These are phyloP conservation scores for Boehmeria nivea DNA, from an alignment of 306 rosid species.

Conservation along the genomic window DNA sequence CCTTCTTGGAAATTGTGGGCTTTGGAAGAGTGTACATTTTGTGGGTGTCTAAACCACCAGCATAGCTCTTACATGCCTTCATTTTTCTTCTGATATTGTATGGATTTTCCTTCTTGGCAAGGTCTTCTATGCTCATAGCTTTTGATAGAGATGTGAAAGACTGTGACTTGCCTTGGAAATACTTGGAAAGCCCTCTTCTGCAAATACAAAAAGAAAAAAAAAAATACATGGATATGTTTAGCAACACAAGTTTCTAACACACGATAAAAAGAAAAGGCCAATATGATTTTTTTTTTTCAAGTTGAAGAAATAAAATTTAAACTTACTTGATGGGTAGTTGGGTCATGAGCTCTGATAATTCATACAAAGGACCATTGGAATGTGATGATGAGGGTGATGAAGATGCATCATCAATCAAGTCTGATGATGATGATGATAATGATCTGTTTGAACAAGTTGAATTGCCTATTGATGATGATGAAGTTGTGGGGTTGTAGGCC, in stretches of 20 bases:
- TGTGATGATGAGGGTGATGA: slow-evolving; percentile 23
- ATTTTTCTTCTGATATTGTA: slow-evolving; percentile 21
- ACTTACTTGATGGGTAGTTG: slow-evolving; percentile 49
- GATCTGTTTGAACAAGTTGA: slow-evolving; percentile 21
- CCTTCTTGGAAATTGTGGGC: slow-evolving; percentile 35
- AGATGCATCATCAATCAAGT: slow-evolving; percentile 38
- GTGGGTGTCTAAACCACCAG: slow-evolving; percentile 33
- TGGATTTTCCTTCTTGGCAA: slow-evolving; percentile 41
- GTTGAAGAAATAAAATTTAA: background rate
- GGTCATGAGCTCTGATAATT: slow-evolving; percentile 40
- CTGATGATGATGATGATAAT: slow-evolving; percentile 21
- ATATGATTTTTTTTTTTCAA: background rate
- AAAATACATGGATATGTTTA: too few relatives aligned
- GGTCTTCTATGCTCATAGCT: slow-evolving; percentile 38
- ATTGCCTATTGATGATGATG: slow-evolving; percentile 22
- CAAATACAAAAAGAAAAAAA: background rate
- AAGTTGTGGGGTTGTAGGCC: slow-evolving; percentile 11
- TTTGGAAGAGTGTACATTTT: slow-evolving; percentile 32
- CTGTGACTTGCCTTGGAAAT: slow-evolving; percentile 46
- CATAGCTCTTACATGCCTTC: slow-evolving; percentile 47
- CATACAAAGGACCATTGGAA: slow-evolving; percentile 35
- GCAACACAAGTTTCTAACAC: too few relatives aligned
- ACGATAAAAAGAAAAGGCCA: background rate
- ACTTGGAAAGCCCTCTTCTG: slow-evolving; percentile 57
- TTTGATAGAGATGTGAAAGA: slow-evolving; percentile 46